Percentiles rank a stretch among this genome's conserved stretches.
phyloP scores from a whole-genome alignment of 495 filamentous ascomycete genomes.

The Talaromyces wortmannii region DNA sequence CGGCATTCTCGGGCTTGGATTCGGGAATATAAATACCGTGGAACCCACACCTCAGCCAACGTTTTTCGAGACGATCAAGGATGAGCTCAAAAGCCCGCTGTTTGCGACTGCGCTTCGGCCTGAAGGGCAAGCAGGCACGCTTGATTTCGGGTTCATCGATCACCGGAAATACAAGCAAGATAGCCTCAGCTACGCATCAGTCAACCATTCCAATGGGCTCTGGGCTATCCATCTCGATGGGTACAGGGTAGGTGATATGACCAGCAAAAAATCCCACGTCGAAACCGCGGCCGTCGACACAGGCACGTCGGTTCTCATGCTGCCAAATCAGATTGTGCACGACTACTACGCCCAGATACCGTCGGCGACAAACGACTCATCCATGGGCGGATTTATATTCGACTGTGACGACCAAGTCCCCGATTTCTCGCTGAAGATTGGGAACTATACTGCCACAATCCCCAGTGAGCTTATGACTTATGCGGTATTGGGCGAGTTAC shows the following conservation, averaged over 20 bases:
- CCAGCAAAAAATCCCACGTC: neutral
- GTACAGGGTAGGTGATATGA: constrained; percentile 49
- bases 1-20: constrained; percentile 68
- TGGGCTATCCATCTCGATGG: constrained; percentile 64
- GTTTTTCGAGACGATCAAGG: constrained; percentile 65
- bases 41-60: constrained; percentile 52
- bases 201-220: constrained; percentile 55
- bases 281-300: constrained; percentile 30
- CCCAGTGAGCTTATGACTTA: constrained; percentile 52
- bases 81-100: constrained; percentile 48
- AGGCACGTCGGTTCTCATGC: constrained; percentile 64
- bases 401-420: constrained; percentile 57
- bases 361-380: constrained; percentile 36
- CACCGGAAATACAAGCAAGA: constrained; percentile 41
- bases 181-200: constrained; percentile 18
- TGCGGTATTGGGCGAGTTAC: constrained; percentile 13
- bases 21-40: constrained; percentile 63
- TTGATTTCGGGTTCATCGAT: constrained; percentile 73
- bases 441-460: constrained; percentile 39
- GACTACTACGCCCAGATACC: constrained; percentile 57
- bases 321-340: constrained; percentile 46
- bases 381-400: constrained; percentile 58
- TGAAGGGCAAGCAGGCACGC: constrained; percentile 52
- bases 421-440: constrained; percentile 53
- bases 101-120: constrained; percentile 62